A percentile compares a stretch with the other conserved stretches of the same genome.
Evolutionary conservation across 768 basidiomycete genomes (phyloP).

Genomic region (Rickenella mellea): DNA sequence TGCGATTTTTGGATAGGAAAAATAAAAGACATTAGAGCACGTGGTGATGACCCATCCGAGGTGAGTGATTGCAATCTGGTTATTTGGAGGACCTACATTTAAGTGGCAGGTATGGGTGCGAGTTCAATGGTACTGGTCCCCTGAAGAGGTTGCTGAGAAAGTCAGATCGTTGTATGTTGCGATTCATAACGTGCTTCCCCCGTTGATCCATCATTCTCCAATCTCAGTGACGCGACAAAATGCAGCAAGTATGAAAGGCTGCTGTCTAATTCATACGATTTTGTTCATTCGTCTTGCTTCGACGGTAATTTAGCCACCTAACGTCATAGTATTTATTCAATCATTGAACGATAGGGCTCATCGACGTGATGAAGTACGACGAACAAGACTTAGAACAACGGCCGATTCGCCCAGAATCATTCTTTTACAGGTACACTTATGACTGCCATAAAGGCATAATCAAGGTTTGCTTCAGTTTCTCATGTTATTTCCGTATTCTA

Average conservation of each 20-base stretch:
- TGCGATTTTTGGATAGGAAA: constrained; percentile 44
- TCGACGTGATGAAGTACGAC: constrained; percentile 24
- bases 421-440: constrained; percentile 40
- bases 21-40: constrained; percentile 34
- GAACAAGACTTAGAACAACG: constrained; percentile 30
- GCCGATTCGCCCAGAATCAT: constrained; percentile 29
- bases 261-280: constrained; percentile 38
- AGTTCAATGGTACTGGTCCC: constrained; percentile 49
- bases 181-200: background rate
- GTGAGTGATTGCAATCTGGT: constrained; percentile 12
- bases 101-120: constrained; percentile 37
- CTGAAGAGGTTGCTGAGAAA: constrained; percentile 31
- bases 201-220: background rate
- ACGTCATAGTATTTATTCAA: background rate
- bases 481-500: background rate
- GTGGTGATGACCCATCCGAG: constrained; percentile 15
- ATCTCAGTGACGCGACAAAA: constrained; percentile 24
- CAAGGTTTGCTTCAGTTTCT: constrained; percentile 18
- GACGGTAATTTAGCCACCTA: constrained; percentile 25
- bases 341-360: constrained; percentile 20
- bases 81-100: background rate
- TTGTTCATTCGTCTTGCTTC: constrained; percentile 34
- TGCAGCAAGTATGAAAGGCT: constrained; percentile 43
- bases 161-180: constrained; percentile 41
- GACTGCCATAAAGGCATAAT: constrained; percentile 24